These are phyloP conservation scores for Paxillus ammoniavirescens DNA, from an alignment of 768 basidiomycete genomes.

Conservation along the genomic window DNA sequence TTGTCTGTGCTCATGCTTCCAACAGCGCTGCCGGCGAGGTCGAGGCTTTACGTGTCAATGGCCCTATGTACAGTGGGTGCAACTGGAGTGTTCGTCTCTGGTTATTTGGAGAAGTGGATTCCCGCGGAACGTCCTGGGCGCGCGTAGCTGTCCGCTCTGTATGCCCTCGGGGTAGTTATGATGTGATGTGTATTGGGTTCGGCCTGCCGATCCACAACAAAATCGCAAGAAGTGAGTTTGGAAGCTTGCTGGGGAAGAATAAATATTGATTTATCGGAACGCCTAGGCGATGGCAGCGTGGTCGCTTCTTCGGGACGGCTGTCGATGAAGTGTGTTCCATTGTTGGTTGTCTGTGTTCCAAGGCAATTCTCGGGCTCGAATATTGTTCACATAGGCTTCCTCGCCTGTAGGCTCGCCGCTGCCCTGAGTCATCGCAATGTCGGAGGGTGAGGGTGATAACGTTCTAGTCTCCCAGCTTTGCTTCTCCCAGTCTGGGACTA, in stretches of 20 bases:
- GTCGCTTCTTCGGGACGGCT: constrained; percentile 20
- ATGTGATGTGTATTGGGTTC: constrained; percentile 1
- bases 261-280: neutral
- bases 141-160: neutral
- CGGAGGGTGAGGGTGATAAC: constrained; percentile 4
- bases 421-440: neutral
- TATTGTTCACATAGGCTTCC: neutral
- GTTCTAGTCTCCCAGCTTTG: constrained; percentile 49
- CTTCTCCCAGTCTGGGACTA: constrained; percentile 65
- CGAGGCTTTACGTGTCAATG: constrained; percentile 51
- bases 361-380: constrained; percentile 21
- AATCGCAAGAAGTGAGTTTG: neutral
- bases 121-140: constrained; percentile 12
- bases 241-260: neutral
- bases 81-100: constrained; percentile 47
- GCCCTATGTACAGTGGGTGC: constrained; percentile 46
- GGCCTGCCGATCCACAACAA: constrained; percentile 12
- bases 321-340: constrained; percentile 16
- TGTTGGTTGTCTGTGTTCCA: constrained; percentile 19
- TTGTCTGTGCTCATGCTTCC: constrained; percentile 10
- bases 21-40: constrained; percentile 52
- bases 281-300: constrained; percentile 4
- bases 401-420: neutral
- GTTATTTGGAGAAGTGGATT: constrained; percentile 48
- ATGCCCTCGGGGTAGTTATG: neutral